phyloP scores from a whole-genome alignment of 257 asterid species.

The Cruciata laevipes region DNA sequence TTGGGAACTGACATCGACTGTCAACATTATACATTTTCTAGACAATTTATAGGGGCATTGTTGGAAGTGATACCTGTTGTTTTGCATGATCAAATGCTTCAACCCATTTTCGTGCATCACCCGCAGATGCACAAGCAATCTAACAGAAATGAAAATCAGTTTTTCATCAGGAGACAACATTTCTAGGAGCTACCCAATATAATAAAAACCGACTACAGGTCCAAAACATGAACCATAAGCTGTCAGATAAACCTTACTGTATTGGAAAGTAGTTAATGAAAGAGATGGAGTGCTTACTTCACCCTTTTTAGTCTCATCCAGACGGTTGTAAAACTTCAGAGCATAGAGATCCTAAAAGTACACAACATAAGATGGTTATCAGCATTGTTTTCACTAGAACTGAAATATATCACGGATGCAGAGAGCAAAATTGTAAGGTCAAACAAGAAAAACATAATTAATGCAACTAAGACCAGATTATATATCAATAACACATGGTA shows the following conservation, averaged over 20 bases:
- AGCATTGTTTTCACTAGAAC: neutral
- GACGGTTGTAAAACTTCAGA: conserved; percentile 77
- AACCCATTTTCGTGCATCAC: conserved; percentile 84
- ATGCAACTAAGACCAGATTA: neutral
- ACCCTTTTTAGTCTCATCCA: conserved; percentile 89
- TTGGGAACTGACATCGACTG: neutral
- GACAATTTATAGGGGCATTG: neutral
- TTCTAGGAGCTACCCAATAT: neutral
- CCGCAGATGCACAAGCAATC: conserved; percentile 92
- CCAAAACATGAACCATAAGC: neutral
- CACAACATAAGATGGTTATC: conserved; percentile 7
- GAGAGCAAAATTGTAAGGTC: neutral
- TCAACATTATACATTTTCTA: neutral
- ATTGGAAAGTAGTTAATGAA: neutral
- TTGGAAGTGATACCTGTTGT: conserved; percentile 59
- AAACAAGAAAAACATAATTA: neutral
- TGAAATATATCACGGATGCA: neutral
- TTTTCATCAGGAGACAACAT: conserved; percentile 8
- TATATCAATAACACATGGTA: neutral
- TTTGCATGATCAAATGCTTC: conserved; percentile 97
- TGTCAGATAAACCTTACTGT: neutral
- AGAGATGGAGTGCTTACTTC: conserved; percentile 59
- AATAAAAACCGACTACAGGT: neutral
- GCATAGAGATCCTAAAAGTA: conserved; percentile 65
- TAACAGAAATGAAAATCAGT: conserved; percentile 34